Evolutionary conservation across 805 yeast species (phyloP), one percentile per base, ranked within the genome.

Genomic region (Metschnikowia bowlesiae): DNA sequence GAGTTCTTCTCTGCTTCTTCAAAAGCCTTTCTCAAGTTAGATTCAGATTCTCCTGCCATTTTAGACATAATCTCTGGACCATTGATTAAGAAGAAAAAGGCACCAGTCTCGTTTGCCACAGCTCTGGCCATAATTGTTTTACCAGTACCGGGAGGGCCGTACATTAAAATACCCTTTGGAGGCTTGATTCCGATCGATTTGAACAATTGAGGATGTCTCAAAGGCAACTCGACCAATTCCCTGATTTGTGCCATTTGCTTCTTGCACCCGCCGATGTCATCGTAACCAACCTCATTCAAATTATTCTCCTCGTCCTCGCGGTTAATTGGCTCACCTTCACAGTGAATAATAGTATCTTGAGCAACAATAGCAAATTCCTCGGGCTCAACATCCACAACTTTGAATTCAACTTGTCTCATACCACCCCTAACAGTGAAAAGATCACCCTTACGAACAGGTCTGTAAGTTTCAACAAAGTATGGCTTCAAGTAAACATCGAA

Each of bases 71-170:
- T 96, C 74, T 94, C 99, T 8, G 99, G 99, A 71, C 99, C 99
- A 68, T 94, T 94, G 71, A 94, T 94, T 63, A 94, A 81, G 70
- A 94, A 94, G 82, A 94, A 94, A 70, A 94, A 94, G 1, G 99
- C 99, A 66, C 99, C 99, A 26, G 99, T 94, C 73, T 94, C 99
- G 64, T 94, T 94, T 44, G 99, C 99, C 47, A 94, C 99, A n/a
- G 99, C 99, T 69, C 99, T 85, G 1, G 99, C 99, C 96, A 94
- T 90, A 60, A 94, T 79, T 32, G 99, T 94, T 74, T 94, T 94
- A 87, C 99, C 99, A 13, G 99, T 94, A 82, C 99, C 99, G 33
- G 99, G 99, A 45, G 99, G 99, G 65, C 99, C 99, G 69, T 87
- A 94, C 96, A 89, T 88, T 65, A 94, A 81, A 54, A 94, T 90